These are phyloP conservation scores for Wickerhamiella galacta DNA, from an alignment of 805 yeast genomes.

Conservation along the genomic window DNA sequence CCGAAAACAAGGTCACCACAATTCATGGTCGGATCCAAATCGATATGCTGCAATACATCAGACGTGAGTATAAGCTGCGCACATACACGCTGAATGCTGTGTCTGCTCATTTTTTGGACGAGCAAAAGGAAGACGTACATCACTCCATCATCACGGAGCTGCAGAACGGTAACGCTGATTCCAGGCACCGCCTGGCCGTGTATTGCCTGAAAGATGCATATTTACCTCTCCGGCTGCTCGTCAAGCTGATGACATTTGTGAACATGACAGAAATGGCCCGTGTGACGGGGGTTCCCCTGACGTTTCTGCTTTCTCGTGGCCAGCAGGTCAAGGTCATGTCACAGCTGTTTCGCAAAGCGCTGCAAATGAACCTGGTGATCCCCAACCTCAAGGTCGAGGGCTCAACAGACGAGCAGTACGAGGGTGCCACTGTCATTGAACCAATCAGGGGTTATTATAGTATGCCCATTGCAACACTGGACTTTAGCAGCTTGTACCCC, in stretches of 20 bases:
- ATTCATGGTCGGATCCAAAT: conserved; percentile 93
- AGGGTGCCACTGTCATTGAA: conserved; percentile 98
- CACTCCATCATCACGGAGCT: conserved; percentile 90
- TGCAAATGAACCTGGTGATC: conserved; percentile 68
- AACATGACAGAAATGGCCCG: conserved; percentile 99
- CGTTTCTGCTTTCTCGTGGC: conserved; percentile 76
- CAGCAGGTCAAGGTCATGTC: conserved; percentile 97
- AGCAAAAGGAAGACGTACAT: conserved; percentile 96
- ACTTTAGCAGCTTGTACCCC: conserved; percentile 94
- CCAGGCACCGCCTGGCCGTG: conserved; percentile 88
- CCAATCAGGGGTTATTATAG: conserved; percentile 92
- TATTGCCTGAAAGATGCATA: conserved; percentile 95
- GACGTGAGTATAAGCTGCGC: conserved; percentile 86
- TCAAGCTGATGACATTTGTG: conserved; percentile 88
- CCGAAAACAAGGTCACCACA: conserved; percentile 80
- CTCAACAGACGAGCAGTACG: conserved; percentile 75
- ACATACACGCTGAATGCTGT: conserved; percentile 92
- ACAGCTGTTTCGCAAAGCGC: conserved; percentile 84
- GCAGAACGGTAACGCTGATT: conserved; percentile 82
- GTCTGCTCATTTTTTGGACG: conserved; percentile 81
- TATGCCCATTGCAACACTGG: conserved; percentile 93
- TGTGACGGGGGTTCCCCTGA: conserved; percentile 96
- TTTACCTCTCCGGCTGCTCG: conserved; percentile 71
- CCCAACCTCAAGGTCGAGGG: conserved; percentile 82
- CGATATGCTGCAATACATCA: conserved; percentile 81